Evolutionary conservation across 106 monocot genomes (phyloP).

Genomic region (Allium fistulosum): DNA sequence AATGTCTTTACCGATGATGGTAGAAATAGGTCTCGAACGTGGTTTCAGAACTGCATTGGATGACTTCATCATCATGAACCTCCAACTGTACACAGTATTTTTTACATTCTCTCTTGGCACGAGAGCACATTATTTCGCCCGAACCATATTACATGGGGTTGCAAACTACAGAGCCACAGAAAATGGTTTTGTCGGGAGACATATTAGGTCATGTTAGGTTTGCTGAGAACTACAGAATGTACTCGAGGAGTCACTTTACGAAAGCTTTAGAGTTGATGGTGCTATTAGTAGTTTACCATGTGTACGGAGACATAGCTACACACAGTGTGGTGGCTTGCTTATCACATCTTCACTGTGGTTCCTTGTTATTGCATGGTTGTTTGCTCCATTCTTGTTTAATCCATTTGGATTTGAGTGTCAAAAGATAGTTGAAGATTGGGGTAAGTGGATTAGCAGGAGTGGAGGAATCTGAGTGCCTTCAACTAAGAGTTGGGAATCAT

Average conservation of each 20-base stretch:
- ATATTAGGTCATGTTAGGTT: conserved; percentile 60
- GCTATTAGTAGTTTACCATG: conserved; percentile 64
- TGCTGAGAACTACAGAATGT: conserved; percentile 96
- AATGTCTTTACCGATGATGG: conserved; percentile 93
- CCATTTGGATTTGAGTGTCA: conserved; percentile 98
- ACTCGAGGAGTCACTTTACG: conserved; percentile 92
- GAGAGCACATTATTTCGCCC: conserved; percentile 86
- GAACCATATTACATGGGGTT: conserved; percentile 88
- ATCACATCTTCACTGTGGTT: conserved; percentile 92
- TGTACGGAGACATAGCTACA: conserved; percentile 60
- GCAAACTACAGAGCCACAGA: conserved; percentile 96
- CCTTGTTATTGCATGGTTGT: conserved; percentile 75
- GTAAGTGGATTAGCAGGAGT: conserved; percentile 83
- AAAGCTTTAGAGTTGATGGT: conserved; percentile 86
- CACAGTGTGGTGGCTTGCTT: conserved; percentile 44
- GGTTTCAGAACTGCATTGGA: conserved; percentile 86
- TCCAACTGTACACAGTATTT: conserved; percentile 93
- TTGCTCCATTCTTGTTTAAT: conserved; percentile 94
- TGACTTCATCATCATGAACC: conserved; percentile 96
- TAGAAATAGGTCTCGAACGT: conserved; percentile 97
- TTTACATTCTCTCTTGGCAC: conserved; percentile 98
- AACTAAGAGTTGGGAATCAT: conserved; percentile 97
- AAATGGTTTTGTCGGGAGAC: conserved; percentile 78
- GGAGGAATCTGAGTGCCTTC: conserved; percentile 93
- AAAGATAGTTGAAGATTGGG: conserved; percentile 96